Evolutionary conservation across 768 basidiomycete genomes (phyloP).

Genomic region (Leccinum obscurum): DNA sequence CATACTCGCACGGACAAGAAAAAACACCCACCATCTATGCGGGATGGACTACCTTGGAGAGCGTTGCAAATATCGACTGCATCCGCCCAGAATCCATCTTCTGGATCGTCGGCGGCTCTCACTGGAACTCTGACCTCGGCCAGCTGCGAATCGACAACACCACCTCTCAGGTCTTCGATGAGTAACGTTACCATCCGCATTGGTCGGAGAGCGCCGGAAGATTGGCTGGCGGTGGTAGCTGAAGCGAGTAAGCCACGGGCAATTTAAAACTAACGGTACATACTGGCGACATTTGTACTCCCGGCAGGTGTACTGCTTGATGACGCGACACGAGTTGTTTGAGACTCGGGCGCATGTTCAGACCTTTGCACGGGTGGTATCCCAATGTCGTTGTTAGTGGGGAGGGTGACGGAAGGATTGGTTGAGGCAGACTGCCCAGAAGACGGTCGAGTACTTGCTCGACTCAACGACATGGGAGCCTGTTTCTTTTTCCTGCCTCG

Average conservation of each 20-base stretch:
- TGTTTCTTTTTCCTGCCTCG: constrained; percentile 19
- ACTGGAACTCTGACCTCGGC: constrained; percentile 68
- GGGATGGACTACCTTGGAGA: constrained; percentile 60
- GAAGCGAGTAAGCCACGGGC: constrained; percentile 10
- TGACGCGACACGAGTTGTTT: constrained; percentile 1
- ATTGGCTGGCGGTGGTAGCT: constrained; percentile 12
- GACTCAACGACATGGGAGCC: neutral
- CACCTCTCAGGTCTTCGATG: constrained; percentile 61
- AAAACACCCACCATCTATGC: constrained; percentile 61
- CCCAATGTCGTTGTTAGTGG: neutral
- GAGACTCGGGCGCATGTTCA: neutral
- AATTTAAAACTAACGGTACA: constrained; percentile 6
- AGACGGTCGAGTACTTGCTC: constrained; percentile 8
- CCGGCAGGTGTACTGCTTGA: constrained; percentile 15
- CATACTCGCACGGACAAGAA: neutral
- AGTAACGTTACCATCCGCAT: constrained; percentile 64
- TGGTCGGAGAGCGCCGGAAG: constrained; percentile 18
- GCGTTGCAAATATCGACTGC: constrained; percentile 58
- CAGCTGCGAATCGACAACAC: constrained; percentile 53
- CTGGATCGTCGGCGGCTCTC: constrained; percentile 43
- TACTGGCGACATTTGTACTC: constrained; percentile 39
- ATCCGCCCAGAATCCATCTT: constrained; percentile 70
- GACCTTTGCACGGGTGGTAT: constrained; percentile 2
- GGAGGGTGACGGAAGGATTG: neutral
- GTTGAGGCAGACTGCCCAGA: constrained; percentile 7